Base-by-base conservation (phyloP, 2,329 filamentous ascomycete genomes). In the Penicillium sp. region DNA sequence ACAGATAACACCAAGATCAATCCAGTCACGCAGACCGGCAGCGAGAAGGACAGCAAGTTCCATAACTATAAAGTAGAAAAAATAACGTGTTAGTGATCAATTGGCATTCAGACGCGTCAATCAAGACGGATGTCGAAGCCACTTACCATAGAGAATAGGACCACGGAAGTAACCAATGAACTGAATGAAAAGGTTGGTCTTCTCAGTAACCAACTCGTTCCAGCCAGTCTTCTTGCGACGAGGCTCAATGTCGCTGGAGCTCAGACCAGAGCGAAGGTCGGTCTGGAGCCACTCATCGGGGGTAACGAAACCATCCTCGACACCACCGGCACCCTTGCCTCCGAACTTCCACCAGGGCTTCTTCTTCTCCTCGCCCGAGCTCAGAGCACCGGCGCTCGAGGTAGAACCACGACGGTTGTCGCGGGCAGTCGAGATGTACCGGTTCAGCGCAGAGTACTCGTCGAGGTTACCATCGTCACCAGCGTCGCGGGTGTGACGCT, bases 1-100 rank as follows among this genome's bases (percentile, higher is more conserved):
- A 67, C 87, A 84, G 72, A 90, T 90, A 73, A 91, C 86, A 82
- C 87, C 87, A 64, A 90, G 82, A 78, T 91, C 88, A 62, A 89
- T 82, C 87, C 87, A 90, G 76, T 89, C 86, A 72, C 82, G 81
- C 61, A 91, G 85, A 82, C 87, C 88, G 70, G 85, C 85, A 65
- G 88, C 87, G 67, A 91, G 80, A 50, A 89, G 76, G 68, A 88
- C 88, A 77, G 88, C 88, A 69, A 89, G 72, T 82, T 90, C 87
- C 88, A 90, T 90, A 72, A 90, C 71, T 73, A 51, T 12, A 5
- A 1, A 25, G n/a, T n/a, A 51, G 4, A 22, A 9, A 14, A 41
- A 14, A 38, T 4, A 7, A 5, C 50, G 35, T 31, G 57, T 63
- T 50, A 64, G 55, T 26, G 41, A 47, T 11, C 10, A 19, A 38